A percentile compares a stretch with the other conserved stretches of the same genome.
These are phyloP conservation scores for Heterobasidion parviporum DNA, from an alignment of 1,284 basidiomycete genomes.

Conservation along the genomic window DNA sequence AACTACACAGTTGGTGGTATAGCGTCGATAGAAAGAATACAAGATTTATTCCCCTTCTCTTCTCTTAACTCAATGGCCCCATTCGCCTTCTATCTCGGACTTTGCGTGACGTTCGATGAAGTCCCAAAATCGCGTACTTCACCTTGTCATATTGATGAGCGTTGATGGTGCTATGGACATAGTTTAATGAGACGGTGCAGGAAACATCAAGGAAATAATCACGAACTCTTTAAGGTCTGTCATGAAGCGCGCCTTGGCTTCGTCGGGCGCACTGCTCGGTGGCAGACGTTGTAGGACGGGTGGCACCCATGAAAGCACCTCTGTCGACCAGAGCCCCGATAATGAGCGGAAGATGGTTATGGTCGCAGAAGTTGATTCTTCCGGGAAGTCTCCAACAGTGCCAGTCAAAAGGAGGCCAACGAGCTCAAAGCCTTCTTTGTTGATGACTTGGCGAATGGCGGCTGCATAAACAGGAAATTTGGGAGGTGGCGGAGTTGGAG, in stretches of 20 bases:
- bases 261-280: conserved; percentile 47
- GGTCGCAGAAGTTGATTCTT: conserved; percentile 72
- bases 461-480: conserved; percentile 59
- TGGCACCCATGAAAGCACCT: conserved; percentile 69
- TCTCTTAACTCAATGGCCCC: conserved; percentile 29
- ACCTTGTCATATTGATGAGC: conserved; percentile 65
- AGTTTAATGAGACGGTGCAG: background rate
- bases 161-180: conserved; percentile 48
- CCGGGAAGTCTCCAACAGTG: conserved; percentile 81
- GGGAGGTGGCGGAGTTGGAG: conserved; percentile 39
- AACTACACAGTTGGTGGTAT: background rate
- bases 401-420: conserved; percentile 70
- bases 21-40: conserved; percentile 1
- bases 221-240: conserved; percentile 61
- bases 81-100: conserved; percentile 57
- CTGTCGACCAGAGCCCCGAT: conserved; percentile 55
- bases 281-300: conserved; percentile 69
- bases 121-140: conserved; percentile 62
- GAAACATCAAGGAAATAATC: background rate
- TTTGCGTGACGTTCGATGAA: conserved; percentile 63
- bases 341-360: conserved; percentile 74
- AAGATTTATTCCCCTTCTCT: background rate
- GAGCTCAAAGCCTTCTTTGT: conserved; percentile 70
- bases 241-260: conserved; percentile 73
- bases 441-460: conserved; percentile 60